A percentile compares a stretch with the other conserved stretches of the same genome.
Conservation (phyloP, 2,329 filamentous ascomycete genomes). For the Daldinia sp. region DNA sequence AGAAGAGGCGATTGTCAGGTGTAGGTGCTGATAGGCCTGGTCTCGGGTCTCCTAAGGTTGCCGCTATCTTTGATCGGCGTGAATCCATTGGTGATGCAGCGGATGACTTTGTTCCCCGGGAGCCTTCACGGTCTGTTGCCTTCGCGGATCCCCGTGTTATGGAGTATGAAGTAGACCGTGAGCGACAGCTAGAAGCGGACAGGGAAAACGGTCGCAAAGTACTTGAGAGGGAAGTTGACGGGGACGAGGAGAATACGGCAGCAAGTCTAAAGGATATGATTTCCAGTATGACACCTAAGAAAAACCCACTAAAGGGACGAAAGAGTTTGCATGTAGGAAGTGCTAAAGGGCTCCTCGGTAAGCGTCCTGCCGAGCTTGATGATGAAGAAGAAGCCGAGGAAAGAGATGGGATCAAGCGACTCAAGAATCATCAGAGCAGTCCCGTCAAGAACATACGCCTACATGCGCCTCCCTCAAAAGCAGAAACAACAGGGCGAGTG, state of each 20-base stretch:
- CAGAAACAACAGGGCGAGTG: slow-evolving; percentile 71
- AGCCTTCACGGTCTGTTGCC: slow-evolving; percentile 61
- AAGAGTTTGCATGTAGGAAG: slow-evolving; percentile 84
- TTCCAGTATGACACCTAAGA: slow-evolving; percentile 80
- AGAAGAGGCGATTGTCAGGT: slow-evolving; percentile 71
- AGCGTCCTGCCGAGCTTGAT: slow-evolving; percentile 79
- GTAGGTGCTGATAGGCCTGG: slow-evolving; percentile 77
- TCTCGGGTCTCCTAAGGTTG: slow-evolving; percentile 79
- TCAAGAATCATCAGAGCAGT: slow-evolving; percentile 78
- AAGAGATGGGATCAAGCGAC: slow-evolving; percentile 72
- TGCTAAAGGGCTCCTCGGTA: slow-evolving; percentile 78
- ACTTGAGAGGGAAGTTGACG: slow-evolving; percentile 65
- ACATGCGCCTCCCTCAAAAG: slow-evolving; percentile 75
- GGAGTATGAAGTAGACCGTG: slow-evolving; percentile 72
- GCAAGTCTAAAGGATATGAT: slow-evolving; percentile 82
- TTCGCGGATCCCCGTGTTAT: slow-evolving; percentile 75
- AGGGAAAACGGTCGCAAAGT: slow-evolving; percentile 70
- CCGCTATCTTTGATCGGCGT: slow-evolving; percentile 77
- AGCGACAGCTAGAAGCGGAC: slow-evolving; percentile 70
- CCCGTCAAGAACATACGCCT: slow-evolving; percentile 81
- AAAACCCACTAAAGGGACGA: slow-evolving; percentile 72
- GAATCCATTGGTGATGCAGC: slow-evolving; percentile 77
- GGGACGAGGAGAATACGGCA: slow-evolving; percentile 70
- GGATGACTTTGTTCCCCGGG: slow-evolving; percentile 70
- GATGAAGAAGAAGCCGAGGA: slow-evolving; percentile 72